Conservation (phyloP, 1,139 yeast genomes). For the Wickerhamomyces sp. region DNA sequence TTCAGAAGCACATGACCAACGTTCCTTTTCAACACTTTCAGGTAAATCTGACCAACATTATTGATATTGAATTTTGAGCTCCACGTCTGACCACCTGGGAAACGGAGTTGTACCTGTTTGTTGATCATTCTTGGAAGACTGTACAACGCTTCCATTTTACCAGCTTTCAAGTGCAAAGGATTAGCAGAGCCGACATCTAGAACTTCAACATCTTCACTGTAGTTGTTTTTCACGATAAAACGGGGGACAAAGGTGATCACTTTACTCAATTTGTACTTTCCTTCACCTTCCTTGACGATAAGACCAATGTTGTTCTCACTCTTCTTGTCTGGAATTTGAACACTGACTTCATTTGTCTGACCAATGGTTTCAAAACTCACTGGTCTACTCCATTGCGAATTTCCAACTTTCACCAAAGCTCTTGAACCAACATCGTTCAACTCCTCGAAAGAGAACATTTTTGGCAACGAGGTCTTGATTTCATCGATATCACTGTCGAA, state of each 20-base stretch:
- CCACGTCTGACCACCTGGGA: conserved; percentile 64
- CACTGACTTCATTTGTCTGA: conserved; percentile 61
- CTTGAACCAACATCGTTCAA: conserved; percentile 57
- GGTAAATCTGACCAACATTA: conserved; percentile 75
- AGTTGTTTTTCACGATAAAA: conserved; percentile 63
- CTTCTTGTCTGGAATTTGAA: conserved; percentile 53
- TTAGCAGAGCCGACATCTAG: conserved; percentile 67
- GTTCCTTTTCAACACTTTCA: conserved; percentile 61
- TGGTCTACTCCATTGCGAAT: conserved; percentile 72
- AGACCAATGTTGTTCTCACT: conserved; percentile 75
- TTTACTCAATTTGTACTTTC: conserved; percentile 72
- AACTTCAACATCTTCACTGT: conserved; percentile 51
- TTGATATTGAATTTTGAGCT: conserved; percentile 83
- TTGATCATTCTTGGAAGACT: conserved; percentile 43
- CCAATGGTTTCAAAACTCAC: conserved; percentile 90
- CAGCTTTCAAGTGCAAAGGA: conserved; percentile 39
- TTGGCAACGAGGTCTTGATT: conserved; percentile 44
- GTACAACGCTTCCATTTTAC: conserved; percentile 58
- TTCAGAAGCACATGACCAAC: conserved; percentile 67
- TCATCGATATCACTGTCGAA: conserved; percentile 27
- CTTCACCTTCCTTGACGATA: conserved; percentile 78
- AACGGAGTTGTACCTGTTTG: conserved; percentile 34
- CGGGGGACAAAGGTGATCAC: conserved; percentile 81
- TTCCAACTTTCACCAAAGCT: conserved; percentile 63
- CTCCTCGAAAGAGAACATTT: conserved; percentile 78